These are phyloP conservation scores for Lophium mytilinum DNA, from an alignment of 495 filamentous ascomycete species.

Conservation along the genomic window DNA sequence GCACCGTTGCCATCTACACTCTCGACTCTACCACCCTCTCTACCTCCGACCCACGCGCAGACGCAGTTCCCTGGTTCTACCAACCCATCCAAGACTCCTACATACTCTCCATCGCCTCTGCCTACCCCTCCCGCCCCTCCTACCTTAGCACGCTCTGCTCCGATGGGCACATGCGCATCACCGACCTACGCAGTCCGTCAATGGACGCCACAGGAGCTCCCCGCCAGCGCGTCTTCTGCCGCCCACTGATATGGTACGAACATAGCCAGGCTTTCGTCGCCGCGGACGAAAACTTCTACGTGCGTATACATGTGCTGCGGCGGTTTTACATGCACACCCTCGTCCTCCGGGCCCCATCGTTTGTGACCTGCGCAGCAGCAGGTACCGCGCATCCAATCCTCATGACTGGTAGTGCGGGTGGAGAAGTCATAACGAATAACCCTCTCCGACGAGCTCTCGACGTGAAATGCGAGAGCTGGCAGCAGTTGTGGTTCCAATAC, in stretches of 20 bases:
- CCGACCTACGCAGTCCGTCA: constrained; percentile 44
- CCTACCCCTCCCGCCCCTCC: constrained; percentile 53
- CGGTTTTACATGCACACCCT: constrained; percentile 48
- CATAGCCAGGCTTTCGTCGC: constrained; percentile 45
- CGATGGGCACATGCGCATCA: constrained; percentile 52
- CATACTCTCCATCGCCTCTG: constrained; percentile 47
- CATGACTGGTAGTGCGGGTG: constrained; percentile 50
- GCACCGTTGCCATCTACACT: constrained; percentile 54
- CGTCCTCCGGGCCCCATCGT: constrained; percentile 30
- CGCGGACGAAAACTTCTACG: constrained; percentile 51
- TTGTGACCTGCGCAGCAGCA: constrained; percentile 36
- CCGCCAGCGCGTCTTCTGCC: constrained; percentile 45
- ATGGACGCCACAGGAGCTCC: constrained; percentile 42
- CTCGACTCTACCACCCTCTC: constrained; percentile 12
- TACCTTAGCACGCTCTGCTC: constrained; percentile 47
- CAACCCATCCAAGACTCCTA: constrained; percentile 52
- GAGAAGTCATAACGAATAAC: constrained; percentile 47
- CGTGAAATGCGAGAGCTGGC: constrained; percentile 46
- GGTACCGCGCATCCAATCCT: constrained; percentile 47
- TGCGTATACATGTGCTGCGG: constrained; percentile 45
- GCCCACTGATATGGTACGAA: constrained; percentile 49
- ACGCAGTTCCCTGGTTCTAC: constrained; percentile 47
- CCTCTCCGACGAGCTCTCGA: constrained; percentile 48
- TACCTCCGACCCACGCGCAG: background rate
- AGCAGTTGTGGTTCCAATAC: constrained; percentile 55